Evolutionary conservation across 495 filamentous ascomycete species (phyloP).

Genomic region (Hyaloscypha variabilis): DNA sequence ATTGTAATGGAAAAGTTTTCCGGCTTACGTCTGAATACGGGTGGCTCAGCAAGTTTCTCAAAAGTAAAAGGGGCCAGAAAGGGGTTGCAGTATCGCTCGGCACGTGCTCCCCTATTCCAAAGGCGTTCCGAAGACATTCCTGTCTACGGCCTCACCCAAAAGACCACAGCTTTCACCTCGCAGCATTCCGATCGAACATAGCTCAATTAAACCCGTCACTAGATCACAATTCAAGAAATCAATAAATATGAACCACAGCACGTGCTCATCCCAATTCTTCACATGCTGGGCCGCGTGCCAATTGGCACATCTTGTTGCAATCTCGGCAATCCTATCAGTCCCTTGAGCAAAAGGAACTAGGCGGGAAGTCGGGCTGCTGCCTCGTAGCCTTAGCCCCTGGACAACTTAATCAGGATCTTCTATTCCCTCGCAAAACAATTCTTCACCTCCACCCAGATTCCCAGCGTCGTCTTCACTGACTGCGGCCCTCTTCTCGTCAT

Average conservation of each 20-base stretch:
- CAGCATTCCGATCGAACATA: neutral
- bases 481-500: slow-evolving; percentile 32
- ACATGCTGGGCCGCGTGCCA: neutral
- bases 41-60: neutral
- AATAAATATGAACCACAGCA: neutral
- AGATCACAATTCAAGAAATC: neutral
- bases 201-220: neutral
- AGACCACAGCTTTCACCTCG: neutral
- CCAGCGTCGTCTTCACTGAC: slow-evolving; percentile 4
- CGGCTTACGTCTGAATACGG: neutral
- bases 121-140: neutral
- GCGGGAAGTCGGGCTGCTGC: neutral
- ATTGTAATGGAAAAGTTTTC: neutral
- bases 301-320: neutral
- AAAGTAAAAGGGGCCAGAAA: neutral
- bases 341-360: neutral
- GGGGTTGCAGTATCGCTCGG: neutral
- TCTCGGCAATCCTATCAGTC: slow-evolving; percentile 15
- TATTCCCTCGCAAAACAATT: slow-evolving; percentile 1
- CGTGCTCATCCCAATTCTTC: slow-evolving; percentile 9
- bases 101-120: neutral
- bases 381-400: neutral
- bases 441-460: neutral
- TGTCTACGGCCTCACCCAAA: neutral
- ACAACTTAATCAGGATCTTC: neutral